Evolutionary conservation across 768 basidiomycete genomes (phyloP), one percentile per base, ranked within the genome.

Genomic region (Tulasnella sp.): DNA sequence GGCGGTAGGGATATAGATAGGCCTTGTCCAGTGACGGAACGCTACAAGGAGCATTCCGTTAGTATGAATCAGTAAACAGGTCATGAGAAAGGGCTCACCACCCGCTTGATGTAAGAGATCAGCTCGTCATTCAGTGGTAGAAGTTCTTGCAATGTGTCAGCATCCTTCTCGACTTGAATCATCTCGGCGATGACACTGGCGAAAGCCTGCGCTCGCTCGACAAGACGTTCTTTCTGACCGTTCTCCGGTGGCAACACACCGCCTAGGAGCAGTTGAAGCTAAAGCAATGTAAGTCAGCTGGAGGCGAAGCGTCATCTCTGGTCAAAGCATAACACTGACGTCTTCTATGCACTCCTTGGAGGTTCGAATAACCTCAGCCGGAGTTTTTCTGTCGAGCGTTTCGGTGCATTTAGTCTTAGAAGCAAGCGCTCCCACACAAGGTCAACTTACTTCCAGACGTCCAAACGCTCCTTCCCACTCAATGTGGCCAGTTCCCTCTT

Each of bases 121-220:
- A 97, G 72, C 42, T 75, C 73, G 67, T 96, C 93, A 63, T 88
- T 87, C 24, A 92, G 70, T 1, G 65, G 71, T 8, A 93, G 74
- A 11, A 93, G 73, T 53, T 82, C 82, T 62, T 84, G 81, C 67
- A 92, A 68, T 9, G 64, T 50, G 17, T 64, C 63, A 8, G 63
- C 59, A n/a, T 70, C 71, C 9, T 60, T 62, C 17, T 70, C 66
- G 24, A 66, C 67, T 61, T 69, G 69, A 2, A 72, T 64, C 52
- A 83, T 70, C 29, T 78, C 74, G 29, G 73, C 77, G 1, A 85
- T 75, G 45, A 76, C 75, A 49, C 74, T 72, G 2, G 80, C 62
- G 3, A 82, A 64, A 1, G 79, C 79, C 21, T 73, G 69, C 7
- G 60, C 60, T 29, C 52, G 24, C 38, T 61, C 60, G 12, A 62